Evolutionary conservation across 768 basidiomycete genomes (phyloP), one percentile per base, ranked within the genome.

Genomic region (Lactarius tabidus): DNA sequence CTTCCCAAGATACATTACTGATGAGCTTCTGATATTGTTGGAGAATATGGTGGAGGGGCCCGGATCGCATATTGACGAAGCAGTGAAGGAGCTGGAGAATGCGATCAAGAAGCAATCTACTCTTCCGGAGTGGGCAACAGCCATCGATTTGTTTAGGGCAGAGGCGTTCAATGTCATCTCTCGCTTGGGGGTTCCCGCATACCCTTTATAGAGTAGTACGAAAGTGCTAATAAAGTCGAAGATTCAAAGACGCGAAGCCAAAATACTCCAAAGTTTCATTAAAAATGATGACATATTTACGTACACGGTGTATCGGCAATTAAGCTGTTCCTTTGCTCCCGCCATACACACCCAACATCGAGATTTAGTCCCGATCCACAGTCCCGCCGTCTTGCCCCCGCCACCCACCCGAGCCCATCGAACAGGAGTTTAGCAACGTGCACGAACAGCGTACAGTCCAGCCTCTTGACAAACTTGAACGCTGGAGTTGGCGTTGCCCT

Each of bases 381-480:
- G 20, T 2, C 35, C 54, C 6, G 26, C 33, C n/a, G 7, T 14
- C 38, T 48, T 58, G 6, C 56, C 59, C 17, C 61, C 56, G 26
- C 20, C 15, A 52, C 64, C 60, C 64, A 65, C 4, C 67, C 67
- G 12, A 68, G 57, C 39, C 60, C 33, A 20, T 80, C 76, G n/a
- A 78, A 75, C 2, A 84, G 84, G 69, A 86, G 68, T 61, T 80
- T 80, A 5, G 86, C 87, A 0, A 78, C 76, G 54, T 85, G 76
- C 48, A 87, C 67, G 71, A 90, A 90, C 56, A 90, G 68, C 20
- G 81, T 82, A 26, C 87, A 87, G 71, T 90, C 88, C 12, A 83
- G 69, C 31, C 77, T 71, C 61, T 83, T 82, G 8, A 78, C 79
- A 23, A 82, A 86, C 17, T 77, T 75, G 38, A 86, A 74, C 70